These are phyloP conservation scores for Peniophora sp. DNA, from an alignment of 1,284 basidiomycete species.

Conservation along the genomic window DNA sequence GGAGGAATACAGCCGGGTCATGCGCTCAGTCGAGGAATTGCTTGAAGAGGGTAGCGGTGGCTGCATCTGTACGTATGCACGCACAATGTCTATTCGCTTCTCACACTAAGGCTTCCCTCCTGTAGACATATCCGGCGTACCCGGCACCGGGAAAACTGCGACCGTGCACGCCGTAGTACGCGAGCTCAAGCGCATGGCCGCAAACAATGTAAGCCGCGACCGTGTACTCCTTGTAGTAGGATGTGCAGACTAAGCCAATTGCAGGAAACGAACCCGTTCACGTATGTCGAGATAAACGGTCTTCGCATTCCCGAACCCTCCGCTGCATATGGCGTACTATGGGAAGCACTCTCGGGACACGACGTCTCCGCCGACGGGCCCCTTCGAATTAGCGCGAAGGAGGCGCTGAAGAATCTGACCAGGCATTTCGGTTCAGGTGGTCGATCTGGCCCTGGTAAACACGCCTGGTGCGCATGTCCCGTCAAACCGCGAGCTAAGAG, in stretches of 20 bases:
- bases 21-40: slow-evolving; percentile 77
- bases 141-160: slow-evolving; percentile 97
- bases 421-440: slow-evolving; percentile 51
- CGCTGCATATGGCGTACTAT: slow-evolving; percentile 82
- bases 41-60: slow-evolving; percentile 91
- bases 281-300: slow-evolving; percentile 97
- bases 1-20: slow-evolving; percentile 76
- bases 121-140: slow-evolving; percentile 92
- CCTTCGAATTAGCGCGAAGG: slow-evolving; percentile 60
- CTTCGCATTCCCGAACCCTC: slow-evolving; percentile 86
- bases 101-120: background rate
- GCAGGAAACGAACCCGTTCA: slow-evolving; percentile 89
- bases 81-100: background rate
- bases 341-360: slow-evolving; percentile 82
- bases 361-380: slow-evolving; percentile 54
- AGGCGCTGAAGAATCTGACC: slow-evolving; percentile 60
- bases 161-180: slow-evolving; percentile 91
- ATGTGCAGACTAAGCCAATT: background rate
- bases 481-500: background rate
- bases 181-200: slow-evolving; percentile 82
- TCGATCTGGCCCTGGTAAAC: slow-evolving; percentile 54
- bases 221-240: background rate
- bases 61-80: slow-evolving; percentile 73
- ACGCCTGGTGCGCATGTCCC: slow-evolving; percentile 50
- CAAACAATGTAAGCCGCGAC: slow-evolving; percentile 62